A percentile compares a stretch with the other conserved stretches of the same genome.
Evolutionary conservation across 495 filamentous ascomycete species (phyloP).

Genomic region (Aspergillus avenaceus): DNA sequence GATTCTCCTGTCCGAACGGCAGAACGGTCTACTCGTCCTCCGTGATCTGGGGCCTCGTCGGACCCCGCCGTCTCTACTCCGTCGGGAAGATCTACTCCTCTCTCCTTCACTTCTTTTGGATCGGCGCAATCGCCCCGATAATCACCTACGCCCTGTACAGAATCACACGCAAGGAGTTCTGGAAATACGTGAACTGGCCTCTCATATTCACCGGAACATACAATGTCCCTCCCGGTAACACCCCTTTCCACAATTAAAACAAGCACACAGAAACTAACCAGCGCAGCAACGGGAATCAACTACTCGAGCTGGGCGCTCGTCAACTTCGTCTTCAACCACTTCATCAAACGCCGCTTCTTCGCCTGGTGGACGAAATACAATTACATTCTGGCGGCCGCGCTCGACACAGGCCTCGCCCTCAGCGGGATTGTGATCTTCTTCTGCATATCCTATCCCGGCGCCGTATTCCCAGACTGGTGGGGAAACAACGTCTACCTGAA

Average conservation of each 20-base stretch:
- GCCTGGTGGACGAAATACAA: constrained; percentile 22
- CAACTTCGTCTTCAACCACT: constrained; percentile 41
- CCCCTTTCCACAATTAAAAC: neutral
- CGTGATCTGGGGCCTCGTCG: constrained; percentile 39
- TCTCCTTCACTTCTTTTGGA: constrained; percentile 31
- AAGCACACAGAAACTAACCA: neutral
- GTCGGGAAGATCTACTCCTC: constrained; percentile 20
- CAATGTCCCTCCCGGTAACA: constrained; percentile 32
- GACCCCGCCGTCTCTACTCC: constrained; percentile 26
- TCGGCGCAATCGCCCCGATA: constrained; percentile 32
- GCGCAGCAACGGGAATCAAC: constrained; percentile 43
- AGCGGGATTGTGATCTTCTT: constrained; percentile 20
- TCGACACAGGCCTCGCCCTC: constrained; percentile 28
- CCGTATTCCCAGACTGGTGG: constrained; percentile 35
- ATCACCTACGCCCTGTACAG: constrained; percentile 30
- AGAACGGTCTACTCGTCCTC: constrained; percentile 38
- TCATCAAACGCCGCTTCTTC: constrained; percentile 34
- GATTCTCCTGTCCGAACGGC: constrained; percentile 40
- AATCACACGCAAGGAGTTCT: constrained; percentile 29
- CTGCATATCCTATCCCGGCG: constrained; percentile 33
- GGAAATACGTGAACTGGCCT: constrained; percentile 42
- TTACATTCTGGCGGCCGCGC: constrained; percentile 28
- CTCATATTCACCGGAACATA: constrained; percentile 44
- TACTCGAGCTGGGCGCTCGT: constrained; percentile 47
- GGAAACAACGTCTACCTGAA: constrained; percentile 42